Percentiles rank a stretch among this genome's conserved stretches.
phyloP scores from a whole-genome alignment of 768 basidiomycete species.

The Suillus placidus region DNA sequence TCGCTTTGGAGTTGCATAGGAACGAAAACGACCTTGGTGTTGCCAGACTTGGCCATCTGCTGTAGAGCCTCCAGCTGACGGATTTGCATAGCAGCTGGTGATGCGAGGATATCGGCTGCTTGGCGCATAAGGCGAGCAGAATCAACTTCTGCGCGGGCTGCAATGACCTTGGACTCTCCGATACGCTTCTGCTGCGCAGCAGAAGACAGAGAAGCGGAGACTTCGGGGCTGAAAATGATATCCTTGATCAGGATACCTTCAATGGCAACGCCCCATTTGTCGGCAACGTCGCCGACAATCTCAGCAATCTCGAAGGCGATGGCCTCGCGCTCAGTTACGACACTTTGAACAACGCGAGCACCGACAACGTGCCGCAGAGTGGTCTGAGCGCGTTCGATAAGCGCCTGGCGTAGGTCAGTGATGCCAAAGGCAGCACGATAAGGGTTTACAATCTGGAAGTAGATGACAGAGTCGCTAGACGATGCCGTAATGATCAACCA shows the following conservation, averaged over 20 bases:
- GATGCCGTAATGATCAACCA: constrained; percentile 17
- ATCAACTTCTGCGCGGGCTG: constrained; percentile 94
- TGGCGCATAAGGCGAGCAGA: constrained; percentile 94
- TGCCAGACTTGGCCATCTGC: constrained; percentile 89
- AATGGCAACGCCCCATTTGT: constrained; percentile 97
- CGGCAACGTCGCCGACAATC: constrained; percentile 89
- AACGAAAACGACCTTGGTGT: constrained; percentile 91
- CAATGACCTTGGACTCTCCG: constrained; percentile 96
- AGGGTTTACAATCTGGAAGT: constrained; percentile 87
- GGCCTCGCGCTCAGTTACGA: constrained; percentile 96
- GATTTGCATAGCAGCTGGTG: constrained; percentile 97
- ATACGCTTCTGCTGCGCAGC: constrained; percentile 98
- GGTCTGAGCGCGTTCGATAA: constrained; percentile 86
- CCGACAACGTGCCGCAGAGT: constrained; percentile 98
- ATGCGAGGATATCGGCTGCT: constrained; percentile 92
- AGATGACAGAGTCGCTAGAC: constrained; percentile 85
- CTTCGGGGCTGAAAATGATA: constrained; percentile 89
- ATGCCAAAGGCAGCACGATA: constrained; percentile 96
- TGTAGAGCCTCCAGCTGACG: constrained; percentile 95
- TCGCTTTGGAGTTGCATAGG: constrained; percentile 90
- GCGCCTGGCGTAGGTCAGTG: constrained; percentile 82
- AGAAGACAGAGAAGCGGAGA: constrained; percentile 88
- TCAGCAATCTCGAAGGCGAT: constrained; percentile 97
- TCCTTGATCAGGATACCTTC: constrained; percentile 96
- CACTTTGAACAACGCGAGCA: constrained; percentile 90